Evolutionary conservation across 2,329 filamentous ascomycete species (phyloP).

Genomic region (Leptodontidium sp.): DNA sequence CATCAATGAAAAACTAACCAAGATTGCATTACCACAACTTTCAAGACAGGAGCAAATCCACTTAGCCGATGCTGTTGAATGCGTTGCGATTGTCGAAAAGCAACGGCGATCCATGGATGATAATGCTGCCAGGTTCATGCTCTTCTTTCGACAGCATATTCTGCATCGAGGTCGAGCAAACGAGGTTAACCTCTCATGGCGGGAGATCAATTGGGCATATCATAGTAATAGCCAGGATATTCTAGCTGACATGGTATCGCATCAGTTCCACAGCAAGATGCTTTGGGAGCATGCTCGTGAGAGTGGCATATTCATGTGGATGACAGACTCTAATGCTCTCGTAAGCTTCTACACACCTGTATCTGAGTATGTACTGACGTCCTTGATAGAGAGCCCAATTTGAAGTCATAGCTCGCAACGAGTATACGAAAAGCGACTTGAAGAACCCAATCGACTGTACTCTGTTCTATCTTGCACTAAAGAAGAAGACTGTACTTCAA

Average conservation of each 20-base stretch:
- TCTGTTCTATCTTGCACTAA: constrained; percentile 88
- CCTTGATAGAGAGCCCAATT: constrained; percentile 73
- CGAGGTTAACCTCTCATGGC: constrained; percentile 73
- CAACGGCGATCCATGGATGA: constrained; percentile 90
- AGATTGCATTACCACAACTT: constrained; percentile 78
- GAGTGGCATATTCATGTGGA: constrained; percentile 94
- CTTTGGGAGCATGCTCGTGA: constrained; percentile 86
- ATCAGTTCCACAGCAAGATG: constrained; percentile 81
- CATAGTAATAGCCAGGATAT: constrained; percentile 91
- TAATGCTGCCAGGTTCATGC: constrained; percentile 85
- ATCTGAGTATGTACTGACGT: constrained; percentile 4
- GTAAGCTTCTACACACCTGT: constrained; percentile 58
- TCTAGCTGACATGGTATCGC: constrained; percentile 80
- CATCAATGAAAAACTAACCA: constrained; percentile 80
- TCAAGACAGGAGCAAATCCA: constrained; percentile 88
- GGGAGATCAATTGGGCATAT: constrained; percentile 87
- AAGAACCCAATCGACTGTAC: constrained; percentile 93
- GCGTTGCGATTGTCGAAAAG: constrained; percentile 82
- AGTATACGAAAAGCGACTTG: constrained; percentile 87
- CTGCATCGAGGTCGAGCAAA: constrained; percentile 71
- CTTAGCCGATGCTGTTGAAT: constrained; percentile 84
- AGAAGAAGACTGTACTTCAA: constrained; percentile 88
- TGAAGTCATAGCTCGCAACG: constrained; percentile 88
- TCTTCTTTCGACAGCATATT: constrained; percentile 85
- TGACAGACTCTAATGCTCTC: constrained; percentile 78